Evolutionary conservation across 2,329 filamentous ascomycete genomes (phyloP), one percentile per base, ranked within the genome.

Genomic region (Calonectria pauciramosa): DNA sequence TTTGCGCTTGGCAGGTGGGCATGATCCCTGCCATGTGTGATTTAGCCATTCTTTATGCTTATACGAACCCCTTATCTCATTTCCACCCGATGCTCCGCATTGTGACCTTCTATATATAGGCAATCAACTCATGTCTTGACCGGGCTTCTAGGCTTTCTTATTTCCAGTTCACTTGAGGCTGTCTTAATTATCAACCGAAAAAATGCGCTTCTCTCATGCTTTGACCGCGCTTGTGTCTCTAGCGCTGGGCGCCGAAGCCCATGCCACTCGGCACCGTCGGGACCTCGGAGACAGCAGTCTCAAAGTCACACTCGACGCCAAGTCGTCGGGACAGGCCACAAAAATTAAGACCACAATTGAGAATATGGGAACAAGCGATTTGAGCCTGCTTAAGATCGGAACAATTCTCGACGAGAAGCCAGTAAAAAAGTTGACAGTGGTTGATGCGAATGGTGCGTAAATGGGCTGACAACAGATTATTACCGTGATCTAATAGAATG

Each of bases 321-420:
- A 30, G 20, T 56, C 52, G 10, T 56, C 52, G 20, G 56, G 56
- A 38, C 18, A 63, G 23, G 34, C 23, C 23, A 63, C 56, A 11
- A 38, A 63, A 41, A 36, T 63, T 4, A 36, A 63, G 26, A 14
- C 56, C 23, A 63, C 34, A 9, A 63, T 63, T 26, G 32, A 63
- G 34, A 63, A 63, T 30, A 23, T 36, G 7, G 56, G 56, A 4
- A 41, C 34, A 1, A 36, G 9, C 16, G 32, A 36, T 16, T 41
- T 63, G 14, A 63, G 23, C 23, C 36, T 63, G 1, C 34, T 63
- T 7, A 63, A 63, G 16, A 36, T 63, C 18, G 56, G 56, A 23
- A 79, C 77, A 1, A 54, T 79, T 11, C 65, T 79, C 1, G 77
- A 79, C 14, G 60, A 72, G 3, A 63, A 66, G 6, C 77, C 77